Evolutionary conservation across 2,329 filamentous ascomycete species (phyloP), one percentile per base, ranked within the genome.

Genomic region (Mycosphaerella sp.): DNA sequence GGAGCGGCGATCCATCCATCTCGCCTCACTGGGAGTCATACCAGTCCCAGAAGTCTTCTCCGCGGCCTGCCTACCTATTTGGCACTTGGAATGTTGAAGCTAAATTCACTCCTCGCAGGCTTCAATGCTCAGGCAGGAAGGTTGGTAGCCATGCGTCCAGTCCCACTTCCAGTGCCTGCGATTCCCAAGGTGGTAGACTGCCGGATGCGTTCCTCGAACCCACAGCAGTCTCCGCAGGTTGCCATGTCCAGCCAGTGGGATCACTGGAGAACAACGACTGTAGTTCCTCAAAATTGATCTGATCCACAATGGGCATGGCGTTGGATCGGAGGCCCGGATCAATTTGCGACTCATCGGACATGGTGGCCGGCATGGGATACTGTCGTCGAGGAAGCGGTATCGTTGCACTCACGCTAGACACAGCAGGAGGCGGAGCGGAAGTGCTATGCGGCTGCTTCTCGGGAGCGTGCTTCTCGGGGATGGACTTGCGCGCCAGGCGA

Each of bases 191-290:
- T 36, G 61, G 61, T 34, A 63, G 32, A 36, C 58, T 60, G 17
- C 55, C 57, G 10, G 57, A 58, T 41, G 62, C 59, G 44, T 54
- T 59, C 36, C 58, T 48, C 26, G 59, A 60, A 5, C 59, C 61
- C 6, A 63, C 56, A 36, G 59, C 61, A 26, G 61, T 63, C 39
- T 63, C 61, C n/a, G 59, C 59, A 21, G 61, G 61, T 45, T 63
- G 61, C 61, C 61, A 63, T 36, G 61, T 62, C 59, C 61, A 62
- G 2, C 61, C 61, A 3, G 61, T 60, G 10, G 61, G 61, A 49
- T 63, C 61, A 42, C 59, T 63, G 3, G 58, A 58, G 56, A 63
- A 63, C 11, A 63, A 50, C 6, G 55, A 58, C 32, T 62, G 59
- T 32, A 63, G 51, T 42, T 62, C 61, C 32, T 63, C 61, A 36